These are phyloP conservation scores for Viola pubescens DNA, from an alignment of 441 rosid species.

Conservation along the genomic window DNA sequence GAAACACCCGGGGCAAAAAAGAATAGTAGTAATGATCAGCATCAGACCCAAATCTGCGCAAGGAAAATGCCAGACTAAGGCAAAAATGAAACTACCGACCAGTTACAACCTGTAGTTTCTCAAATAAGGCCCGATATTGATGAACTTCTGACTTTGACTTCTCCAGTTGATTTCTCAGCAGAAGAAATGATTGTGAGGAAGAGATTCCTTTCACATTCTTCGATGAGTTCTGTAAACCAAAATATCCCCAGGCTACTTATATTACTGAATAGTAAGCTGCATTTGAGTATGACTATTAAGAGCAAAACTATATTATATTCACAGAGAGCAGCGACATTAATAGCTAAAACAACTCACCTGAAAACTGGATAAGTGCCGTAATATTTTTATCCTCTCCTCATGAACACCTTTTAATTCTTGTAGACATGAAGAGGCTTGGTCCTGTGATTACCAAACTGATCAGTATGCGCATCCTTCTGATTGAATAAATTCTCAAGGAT, in stretches of 20 bases:
- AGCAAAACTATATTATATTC: slow-evolving; percentile 10
- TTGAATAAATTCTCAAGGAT: slow-evolving; percentile 17
- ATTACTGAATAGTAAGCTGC: slow-evolving; percentile 19
- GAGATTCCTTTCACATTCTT: slow-evolving; percentile 64
- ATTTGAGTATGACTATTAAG: slow-evolving; percentile 14
- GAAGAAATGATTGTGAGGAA: slow-evolving; percentile 60
- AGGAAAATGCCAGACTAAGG: slow-evolving; percentile 24
- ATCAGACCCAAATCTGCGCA: slow-evolving; percentile 24
- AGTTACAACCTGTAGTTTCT: slow-evolving; percentile 96
- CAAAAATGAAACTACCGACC: slow-evolving; percentile 47
- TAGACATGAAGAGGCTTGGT: slow-evolving; percentile 57
- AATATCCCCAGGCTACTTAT: slow-evolving; percentile 27
- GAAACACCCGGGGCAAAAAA: slow-evolving; percentile 21
- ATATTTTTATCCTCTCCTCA: slow-evolving; percentile 61
- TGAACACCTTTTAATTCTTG: slow-evolving; percentile 64
- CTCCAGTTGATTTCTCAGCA: slow-evolving; percentile 63
- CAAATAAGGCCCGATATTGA: slow-evolving; percentile 58
- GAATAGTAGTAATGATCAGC: slow-evolving; percentile 19
- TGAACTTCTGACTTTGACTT: slow-evolving; percentile 66
- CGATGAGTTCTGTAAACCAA: slow-evolving; percentile 56
- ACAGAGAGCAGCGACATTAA: slow-evolving; percentile 3
- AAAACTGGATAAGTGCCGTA: slow-evolving; percentile 44
- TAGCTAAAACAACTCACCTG: slow-evolving; percentile 44
- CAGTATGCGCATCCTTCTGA: slow-evolving; percentile 16
- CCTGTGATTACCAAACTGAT: slow-evolving; percentile 42